Base-by-base conservation (phyloP, 257 asterid species). In the Cordia subcordata region DNA sequence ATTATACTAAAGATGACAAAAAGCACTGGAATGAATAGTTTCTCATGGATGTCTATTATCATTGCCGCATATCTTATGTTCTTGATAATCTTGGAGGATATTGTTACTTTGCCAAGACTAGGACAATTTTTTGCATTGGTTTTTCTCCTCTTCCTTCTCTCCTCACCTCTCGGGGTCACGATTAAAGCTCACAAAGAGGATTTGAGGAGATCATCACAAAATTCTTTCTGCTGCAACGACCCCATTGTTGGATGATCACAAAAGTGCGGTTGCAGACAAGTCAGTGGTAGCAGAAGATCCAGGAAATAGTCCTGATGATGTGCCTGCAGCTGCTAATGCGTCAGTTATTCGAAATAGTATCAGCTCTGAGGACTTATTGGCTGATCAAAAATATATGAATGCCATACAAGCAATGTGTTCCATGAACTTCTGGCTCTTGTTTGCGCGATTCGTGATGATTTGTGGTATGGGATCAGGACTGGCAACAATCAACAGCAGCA, bases 381-480 rank as follows among this genome's bases (percentile, higher is more conserved):
- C 65, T 27, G 62, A 11, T 20, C 73, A 39, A 33, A 74, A 75
- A 37, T 85, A 79, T 53, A 22, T 79, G 49, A 86, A 86, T 59
- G 74, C 82, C 9, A 23, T 76, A 13, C 84, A 92, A 71, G 98
- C 98, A 33, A 65, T 78, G 69, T 18, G 76, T 17, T 82, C 87
- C 1, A 1, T 81, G 35, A 82, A 80, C 74, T 92, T 88, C 77
- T 92, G 98, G 98, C 66, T 92, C 13, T 60, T 92, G 18, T 92
- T 84, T 59, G 23, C n/a, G n/a, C n/a, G n/a, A n/a, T n/a, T 77
- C 0, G 93, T 95, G 3, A 92, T 88, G 95, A 18, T 86, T 8
- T 88, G 94, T 55, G 96, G 98, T 1, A 88, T 92, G 96, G 98
- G 98, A 5, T 86, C 98, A 0, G 98, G 98, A 16, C 68, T 92